Evolutionary conservation across 805 yeast species (phyloP).

Genomic region (Torulaspora franciscae): DNA sequence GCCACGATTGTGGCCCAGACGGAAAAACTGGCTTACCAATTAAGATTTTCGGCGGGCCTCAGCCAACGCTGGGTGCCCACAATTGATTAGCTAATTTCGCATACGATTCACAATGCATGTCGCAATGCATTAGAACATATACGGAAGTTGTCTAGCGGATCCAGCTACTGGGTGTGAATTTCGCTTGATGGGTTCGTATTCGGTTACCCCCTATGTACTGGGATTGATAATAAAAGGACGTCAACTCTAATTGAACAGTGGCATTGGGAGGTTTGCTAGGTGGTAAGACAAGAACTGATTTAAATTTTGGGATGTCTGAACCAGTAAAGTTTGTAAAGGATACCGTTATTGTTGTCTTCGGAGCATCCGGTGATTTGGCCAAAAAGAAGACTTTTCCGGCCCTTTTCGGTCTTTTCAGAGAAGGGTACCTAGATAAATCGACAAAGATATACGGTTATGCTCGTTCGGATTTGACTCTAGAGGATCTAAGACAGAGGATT

Average conservation of each 20-base stretch:
- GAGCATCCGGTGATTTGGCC: slow-evolving; percentile 94
- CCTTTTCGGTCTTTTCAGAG: slow-evolving; percentile 65
- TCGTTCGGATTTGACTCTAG: slow-evolving; percentile 64
- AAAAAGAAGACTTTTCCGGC: slow-evolving; percentile 94
- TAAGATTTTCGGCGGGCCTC: background rate
- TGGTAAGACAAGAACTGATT: background rate
- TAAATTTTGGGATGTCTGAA: slow-evolving; percentile 1
- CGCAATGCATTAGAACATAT: background rate
- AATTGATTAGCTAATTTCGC: background rate
- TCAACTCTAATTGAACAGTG: background rate
- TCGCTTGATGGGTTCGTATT: slow-evolving; percentile 1
- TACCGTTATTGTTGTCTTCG: slow-evolving; percentile 76
- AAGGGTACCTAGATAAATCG: slow-evolving; percentile 67
- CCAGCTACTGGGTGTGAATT: background rate
- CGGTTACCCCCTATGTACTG: background rate
- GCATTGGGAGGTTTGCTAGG: background rate
- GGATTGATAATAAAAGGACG: slow-evolving; percentile 1
- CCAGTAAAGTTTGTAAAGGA: slow-evolving; percentile 50
- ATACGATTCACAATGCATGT: background rate
- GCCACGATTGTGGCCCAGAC: slow-evolving; percentile 5
- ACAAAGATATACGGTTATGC: slow-evolving; percentile 89
- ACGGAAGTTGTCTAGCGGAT: background rate
- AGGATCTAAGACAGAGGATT: slow-evolving; percentile 65
- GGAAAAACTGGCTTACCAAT: background rate
- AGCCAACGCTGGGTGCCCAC: background rate